Percentiles rank a stretch among this genome's conserved stretches.
Evolutionary conservation across 306 rosid species (phyloP).

Genomic region (Corylus avellana): DNA sequence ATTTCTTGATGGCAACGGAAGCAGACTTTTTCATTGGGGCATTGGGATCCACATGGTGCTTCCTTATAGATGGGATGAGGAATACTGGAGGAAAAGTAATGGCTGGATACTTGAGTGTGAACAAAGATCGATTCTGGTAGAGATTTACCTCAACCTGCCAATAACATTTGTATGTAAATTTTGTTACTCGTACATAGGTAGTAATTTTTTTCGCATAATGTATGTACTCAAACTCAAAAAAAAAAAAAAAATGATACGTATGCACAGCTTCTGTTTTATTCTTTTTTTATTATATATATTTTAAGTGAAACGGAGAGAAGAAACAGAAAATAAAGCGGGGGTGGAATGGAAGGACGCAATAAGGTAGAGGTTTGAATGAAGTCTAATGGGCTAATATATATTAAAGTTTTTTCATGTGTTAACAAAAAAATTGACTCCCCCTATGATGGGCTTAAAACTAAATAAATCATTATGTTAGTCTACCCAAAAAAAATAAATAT

Average conservation of each 20-base stretch:
- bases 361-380: too few species aligned
- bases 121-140: conserved; percentile 92
- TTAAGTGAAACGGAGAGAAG: too few species aligned
- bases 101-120: conserved; percentile 93
- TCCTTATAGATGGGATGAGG: conserved; percentile 93
- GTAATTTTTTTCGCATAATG: not conserved
- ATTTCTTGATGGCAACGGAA: conserved; percentile 91
- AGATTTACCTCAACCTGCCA: not conserved
- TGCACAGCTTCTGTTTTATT: not conserved
- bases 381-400: too few species aligned
- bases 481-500: too few species aligned
- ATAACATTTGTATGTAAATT: conserved; percentile 9
- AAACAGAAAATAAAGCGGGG: too few species aligned
- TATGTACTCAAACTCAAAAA: too few species aligned
- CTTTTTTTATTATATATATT: not conserved
- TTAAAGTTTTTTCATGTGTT: too few species aligned
- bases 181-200: not conserved
- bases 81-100: conserved; percentile 92
- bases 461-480: too few species aligned
- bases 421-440: too few species aligned
- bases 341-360: too few species aligned
- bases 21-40: conserved; percentile 89
- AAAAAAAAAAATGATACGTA: not conserved
- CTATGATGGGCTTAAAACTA: too few species aligned
- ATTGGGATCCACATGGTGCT: conserved; percentile 94